phyloP scores from a whole-genome alignment of 2,329 filamentous ascomycete genomes.

The Dryadomyces quercivorus region DNA sequence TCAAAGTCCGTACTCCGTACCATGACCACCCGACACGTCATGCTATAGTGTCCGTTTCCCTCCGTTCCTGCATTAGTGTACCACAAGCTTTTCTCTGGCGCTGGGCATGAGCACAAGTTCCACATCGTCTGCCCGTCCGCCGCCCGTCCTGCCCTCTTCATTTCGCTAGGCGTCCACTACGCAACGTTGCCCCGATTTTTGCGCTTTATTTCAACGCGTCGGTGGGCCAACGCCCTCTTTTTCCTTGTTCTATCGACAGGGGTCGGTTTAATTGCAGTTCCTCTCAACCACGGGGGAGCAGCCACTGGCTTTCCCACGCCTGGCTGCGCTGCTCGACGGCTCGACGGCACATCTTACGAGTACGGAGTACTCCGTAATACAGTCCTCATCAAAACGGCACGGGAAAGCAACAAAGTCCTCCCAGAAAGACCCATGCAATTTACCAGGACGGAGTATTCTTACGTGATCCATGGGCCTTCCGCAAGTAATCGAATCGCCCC shows the following conservation, averaged over 20 bases:
- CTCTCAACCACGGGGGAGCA: background rate
- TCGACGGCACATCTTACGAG: background rate
- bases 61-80: conserved; percentile 1
- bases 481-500: too few relatives aligned
- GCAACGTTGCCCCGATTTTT: background rate
- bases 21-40: too few relatives aligned
- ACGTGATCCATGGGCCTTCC: too few relatives aligned
- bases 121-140: too few relatives aligned
- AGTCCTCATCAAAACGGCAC: too few relatives aligned
- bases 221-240: background rate
- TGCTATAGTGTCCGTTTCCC: background rate
- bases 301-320: background rate
- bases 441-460: too few relatives aligned
- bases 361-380: too few relatives aligned
- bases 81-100: background rate
- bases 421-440: too few relatives aligned
- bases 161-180: background rate
- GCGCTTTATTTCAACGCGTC: background rate
- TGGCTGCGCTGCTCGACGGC: background rate
- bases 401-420: too few relatives aligned
- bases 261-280: background rate
- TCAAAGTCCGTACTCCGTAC: too few relatives aligned
- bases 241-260: background rate
- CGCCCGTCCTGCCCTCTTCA: background rate
- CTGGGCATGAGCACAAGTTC: background rate